Base-by-base conservation (phyloP, 2,329 filamentous ascomycete genomes). In the Penicillium sp. region DNA sequence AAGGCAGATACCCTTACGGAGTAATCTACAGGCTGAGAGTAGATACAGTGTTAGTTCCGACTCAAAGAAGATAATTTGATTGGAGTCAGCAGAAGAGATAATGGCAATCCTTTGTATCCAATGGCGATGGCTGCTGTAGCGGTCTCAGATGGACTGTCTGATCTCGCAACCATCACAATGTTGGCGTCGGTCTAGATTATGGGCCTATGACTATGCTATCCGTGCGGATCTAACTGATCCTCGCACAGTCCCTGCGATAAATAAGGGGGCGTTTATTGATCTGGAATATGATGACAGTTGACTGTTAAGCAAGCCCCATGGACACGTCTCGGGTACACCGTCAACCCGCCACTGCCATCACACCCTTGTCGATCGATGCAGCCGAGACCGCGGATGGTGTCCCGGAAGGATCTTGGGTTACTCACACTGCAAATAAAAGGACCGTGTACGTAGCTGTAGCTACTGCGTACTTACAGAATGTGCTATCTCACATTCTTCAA, bases 401-500 rank as follows among this genome's bases (percentile, higher is more conserved):
- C 33, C 52, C 58, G 50, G 35, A 15, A 19, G 31, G 27, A 23
- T 9, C 40, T 54, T 56, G 41, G 50, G 59, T 62, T 63, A 55
- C 61, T 61, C 59, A 63, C 41, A 57, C 52, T 57, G 62, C 49
- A 40, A 17, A 35, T 41, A 25, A 38, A 43, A 41, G 53, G 31
- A 50, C 50, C 31, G 29, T 42, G 38, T n/a, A 25, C 15, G 17
- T 23, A 17, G 7, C 9, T 48, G 17, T 23, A 17, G 7, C 9
- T 48, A 35, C 17, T 52, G 3, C 23, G 27, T 40, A 38, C 31
- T 45, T 9, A 10, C 38, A 29, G 19, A 37, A 46, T 52, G 49
- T 54, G 47, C 17, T 19, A 52, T 51, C 50, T 54, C 55, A 57
- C 55, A 54, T 54, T 57, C 37, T 48, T 42, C 27, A 43, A 51